Evolutionary conservation across 345 rosid genomes (phyloP).

Genomic region (Salix exigua): DNA sequence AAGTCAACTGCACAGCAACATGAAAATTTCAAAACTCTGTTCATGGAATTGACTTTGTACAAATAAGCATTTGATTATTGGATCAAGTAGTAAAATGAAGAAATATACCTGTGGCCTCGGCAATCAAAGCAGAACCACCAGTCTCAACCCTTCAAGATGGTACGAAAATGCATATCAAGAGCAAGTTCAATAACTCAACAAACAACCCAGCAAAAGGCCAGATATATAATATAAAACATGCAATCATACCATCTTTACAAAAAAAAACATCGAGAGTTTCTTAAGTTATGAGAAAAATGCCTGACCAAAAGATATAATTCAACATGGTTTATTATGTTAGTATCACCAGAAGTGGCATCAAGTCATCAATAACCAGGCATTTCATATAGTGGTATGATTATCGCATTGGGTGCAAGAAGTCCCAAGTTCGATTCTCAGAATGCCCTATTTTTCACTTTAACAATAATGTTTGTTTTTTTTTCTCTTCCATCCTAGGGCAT

Average conservation of each 20-base stretch:
- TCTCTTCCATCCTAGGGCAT: not conserved
- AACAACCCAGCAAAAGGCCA: not conserved
- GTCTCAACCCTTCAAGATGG: not conserved
- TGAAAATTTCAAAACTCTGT: too few relatives aligned
- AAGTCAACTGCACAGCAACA: too few relatives aligned
- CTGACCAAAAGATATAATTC: too few relatives aligned
- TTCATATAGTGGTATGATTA: constrained; percentile 84
- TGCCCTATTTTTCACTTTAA: constrained; percentile 34
- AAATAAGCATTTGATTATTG: not conserved
- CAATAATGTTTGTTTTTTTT: not conserved
- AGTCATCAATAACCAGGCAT: constrained; percentile 30
- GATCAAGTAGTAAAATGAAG: too few relatives aligned
- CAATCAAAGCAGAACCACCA: not conserved
- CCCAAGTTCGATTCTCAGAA: constrained; percentile 69
- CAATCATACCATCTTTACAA: too few relatives aligned
- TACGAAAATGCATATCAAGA: not conserved
- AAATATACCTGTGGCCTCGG: not conserved
- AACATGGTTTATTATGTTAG: too few relatives aligned
- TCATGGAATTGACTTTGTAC: not conserved
- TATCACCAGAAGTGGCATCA: too few relatives aligned
- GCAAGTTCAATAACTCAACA: not conserved
- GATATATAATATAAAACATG: too few relatives aligned
- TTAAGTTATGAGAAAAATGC: too few relatives aligned
- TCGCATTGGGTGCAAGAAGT: constrained; percentile 84
- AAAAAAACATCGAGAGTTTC: too few relatives aligned